Evolutionary conservation across 2,329 filamentous ascomycete genomes (phyloP).

Genomic region (Apiospora kogelbergensis): DNA sequence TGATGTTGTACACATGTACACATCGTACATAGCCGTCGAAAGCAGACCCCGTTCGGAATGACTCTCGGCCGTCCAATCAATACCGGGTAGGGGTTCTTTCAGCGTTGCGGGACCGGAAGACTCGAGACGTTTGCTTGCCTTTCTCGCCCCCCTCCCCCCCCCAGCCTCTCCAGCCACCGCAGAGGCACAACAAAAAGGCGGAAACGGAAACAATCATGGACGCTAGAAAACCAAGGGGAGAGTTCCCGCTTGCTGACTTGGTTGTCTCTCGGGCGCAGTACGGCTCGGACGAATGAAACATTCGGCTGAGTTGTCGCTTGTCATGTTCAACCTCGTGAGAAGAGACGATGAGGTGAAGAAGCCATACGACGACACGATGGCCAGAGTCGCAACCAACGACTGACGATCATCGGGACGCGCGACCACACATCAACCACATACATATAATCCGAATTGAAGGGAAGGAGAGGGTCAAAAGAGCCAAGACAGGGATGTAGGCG

Average conservation of each 20-base stretch:
- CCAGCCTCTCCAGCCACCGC: slow-evolving; percentile 7
- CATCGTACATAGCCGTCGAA: not conserved
- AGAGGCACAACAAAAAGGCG: not conserved
- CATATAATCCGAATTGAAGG: not conserved
- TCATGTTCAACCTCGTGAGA: not conserved
- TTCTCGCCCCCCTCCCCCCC: not conserved
- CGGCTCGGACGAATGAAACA: not conserved
- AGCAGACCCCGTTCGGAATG: slow-evolving; percentile 2
- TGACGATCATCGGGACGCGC: slow-evolving; percentile 4
- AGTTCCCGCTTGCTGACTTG: not conserved
- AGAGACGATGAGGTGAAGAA: not conserved
- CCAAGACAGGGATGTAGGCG: not conserved
- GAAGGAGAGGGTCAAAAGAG: not conserved
- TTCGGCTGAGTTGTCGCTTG: not conserved
- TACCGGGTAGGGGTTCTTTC: slow-evolving; percentile 7
- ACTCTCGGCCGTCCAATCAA: slow-evolving; percentile 5
- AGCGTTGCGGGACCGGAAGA: slow-evolving; percentile 8
- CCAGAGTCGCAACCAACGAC: not conserved
- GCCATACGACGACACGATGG: not conserved
- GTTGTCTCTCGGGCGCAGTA: not conserved
- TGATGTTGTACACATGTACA: not conserved
- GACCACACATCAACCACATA: not conserved
- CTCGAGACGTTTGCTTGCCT: not conserved
- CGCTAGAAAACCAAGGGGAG: not conserved
- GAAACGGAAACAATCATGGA: not conserved